phyloP scores from a whole-genome alignment of 1,284 basidiomycete genomes.

The Rhodofomes roseus region DNA sequence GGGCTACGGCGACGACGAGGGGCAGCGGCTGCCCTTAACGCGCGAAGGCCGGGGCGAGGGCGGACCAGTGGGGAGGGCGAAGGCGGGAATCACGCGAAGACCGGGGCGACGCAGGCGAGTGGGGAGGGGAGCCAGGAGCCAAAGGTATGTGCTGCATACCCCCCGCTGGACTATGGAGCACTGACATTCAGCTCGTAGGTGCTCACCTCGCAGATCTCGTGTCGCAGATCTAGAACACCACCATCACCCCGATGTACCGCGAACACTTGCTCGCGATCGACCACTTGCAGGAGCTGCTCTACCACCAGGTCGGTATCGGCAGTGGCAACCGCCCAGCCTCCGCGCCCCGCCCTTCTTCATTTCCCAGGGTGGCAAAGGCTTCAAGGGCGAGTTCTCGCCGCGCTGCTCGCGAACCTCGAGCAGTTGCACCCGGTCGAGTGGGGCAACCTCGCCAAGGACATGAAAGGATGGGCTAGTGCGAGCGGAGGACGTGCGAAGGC shows the following conservation, averaged over 20 bases:
- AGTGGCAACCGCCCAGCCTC: conserved; percentile 80
- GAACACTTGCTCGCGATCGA: conserved; percentile 94
- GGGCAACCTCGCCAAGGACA: conserved; percentile 99
- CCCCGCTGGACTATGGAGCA: neutral
- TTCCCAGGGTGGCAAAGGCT: conserved; percentile 79
- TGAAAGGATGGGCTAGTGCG: too few species aligned
- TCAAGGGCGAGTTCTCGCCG: conserved; percentile 92
- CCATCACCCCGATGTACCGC: conserved; percentile 98
- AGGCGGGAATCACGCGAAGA: too few species aligned
- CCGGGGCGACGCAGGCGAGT: too few species aligned
- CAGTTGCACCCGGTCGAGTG: conserved; percentile 98
- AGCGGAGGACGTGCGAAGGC: too few species aligned
- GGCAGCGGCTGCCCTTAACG: too few species aligned
- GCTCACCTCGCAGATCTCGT: conserved; percentile 93
- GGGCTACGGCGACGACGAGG: too few species aligned
- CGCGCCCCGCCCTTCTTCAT: conserved; percentile 95
- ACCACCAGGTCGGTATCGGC: conserved; percentile 90
- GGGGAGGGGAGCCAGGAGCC: conserved; percentile 98
- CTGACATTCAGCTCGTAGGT: conserved; percentile 52
- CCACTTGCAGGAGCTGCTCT: conserved; percentile 90
- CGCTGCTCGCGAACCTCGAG: conserved; percentile 94
- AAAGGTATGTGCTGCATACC: conserved; percentile 59
- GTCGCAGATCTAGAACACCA: conserved; percentile 98
- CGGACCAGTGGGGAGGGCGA: too few species aligned
- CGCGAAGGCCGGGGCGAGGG: too few species aligned